Conservation (phyloP, 805 yeast genomes). For the Wickerhamomyces bisporus region DNA sequence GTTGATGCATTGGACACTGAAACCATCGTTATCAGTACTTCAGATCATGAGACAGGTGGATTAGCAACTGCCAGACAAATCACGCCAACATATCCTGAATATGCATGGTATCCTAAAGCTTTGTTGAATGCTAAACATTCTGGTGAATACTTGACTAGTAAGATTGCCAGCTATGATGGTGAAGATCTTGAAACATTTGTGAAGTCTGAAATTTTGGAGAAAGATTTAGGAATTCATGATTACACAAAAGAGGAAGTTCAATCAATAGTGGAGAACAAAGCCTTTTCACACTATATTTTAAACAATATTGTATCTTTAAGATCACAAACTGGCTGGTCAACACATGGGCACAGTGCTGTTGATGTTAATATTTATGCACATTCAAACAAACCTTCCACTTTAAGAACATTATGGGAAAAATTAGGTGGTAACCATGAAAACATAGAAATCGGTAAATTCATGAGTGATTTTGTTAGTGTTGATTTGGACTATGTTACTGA, state of each 20-base stretch:
- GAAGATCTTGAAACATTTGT: constrained; percentile 41
- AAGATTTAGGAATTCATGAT: constrained; percentile 64
- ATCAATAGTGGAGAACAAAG: constrained; percentile 31
- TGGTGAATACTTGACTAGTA: constrained; percentile 59
- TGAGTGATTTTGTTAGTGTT: constrained; percentile 48
- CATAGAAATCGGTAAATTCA: constrained; percentile 73
- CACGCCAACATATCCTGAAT: constrained; percentile 68
- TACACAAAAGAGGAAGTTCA: constrained; percentile 50
- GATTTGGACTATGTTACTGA: constrained; percentile 46
- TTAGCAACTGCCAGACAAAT: constrained; percentile 82
- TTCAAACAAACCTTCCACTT: constrained; percentile 49
- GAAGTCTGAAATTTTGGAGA: constrained; percentile 46
- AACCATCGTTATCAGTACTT: constrained; percentile 73
- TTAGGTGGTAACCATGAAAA: constrained; percentile 83
- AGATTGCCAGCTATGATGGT: constrained; percentile 35
- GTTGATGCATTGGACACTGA: constrained; percentile 66
- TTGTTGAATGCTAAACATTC: constrained; percentile 67
- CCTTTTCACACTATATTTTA: constrained; percentile 39
- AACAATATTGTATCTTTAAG: constrained; percentile 72
- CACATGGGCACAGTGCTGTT: constrained; percentile 94
- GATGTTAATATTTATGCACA: constrained; percentile 90
- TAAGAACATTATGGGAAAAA: constrained; percentile 33
- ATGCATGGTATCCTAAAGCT: constrained; percentile 81
- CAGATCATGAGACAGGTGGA: constrained; percentile 97
- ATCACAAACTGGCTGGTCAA: constrained; percentile 93